Conservation (phyloP, 805 yeast genomes). For the Kuraishia borneana region DNA sequence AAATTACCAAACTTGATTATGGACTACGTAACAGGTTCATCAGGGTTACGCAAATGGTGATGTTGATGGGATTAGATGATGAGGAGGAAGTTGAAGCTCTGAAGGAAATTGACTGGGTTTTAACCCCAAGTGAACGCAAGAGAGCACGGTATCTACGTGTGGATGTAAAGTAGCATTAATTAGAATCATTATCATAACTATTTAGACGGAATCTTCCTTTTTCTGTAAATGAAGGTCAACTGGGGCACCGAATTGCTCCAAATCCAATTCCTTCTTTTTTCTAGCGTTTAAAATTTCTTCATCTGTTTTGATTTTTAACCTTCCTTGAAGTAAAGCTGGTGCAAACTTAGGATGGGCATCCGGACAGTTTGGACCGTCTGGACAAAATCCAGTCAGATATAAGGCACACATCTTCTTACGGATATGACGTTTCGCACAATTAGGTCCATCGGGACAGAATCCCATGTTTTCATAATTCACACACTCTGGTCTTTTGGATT, state of each 20-base stretch:
- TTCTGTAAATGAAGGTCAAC: constrained; percentile 1
- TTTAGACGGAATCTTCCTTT: constrained; percentile 1
- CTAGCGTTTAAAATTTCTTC: constrained; percentile 18
- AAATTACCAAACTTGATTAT: constrained; percentile 64
- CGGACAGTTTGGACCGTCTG: constrained; percentile 72
- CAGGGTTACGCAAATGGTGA: constrained; percentile 73
- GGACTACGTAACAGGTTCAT: constrained; percentile 68
- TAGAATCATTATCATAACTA: not conserved
- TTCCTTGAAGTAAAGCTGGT: constrained; percentile 27
- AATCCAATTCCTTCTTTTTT: constrained; percentile 8
- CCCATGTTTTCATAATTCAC: constrained; percentile 69
- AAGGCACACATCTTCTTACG: constrained; percentile 67
- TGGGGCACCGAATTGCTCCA: constrained; percentile 1
- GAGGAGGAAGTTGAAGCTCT: constrained; percentile 27
- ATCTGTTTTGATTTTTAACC: constrained; percentile 32
- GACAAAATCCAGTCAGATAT: constrained; percentile 87
- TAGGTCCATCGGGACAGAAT: constrained; percentile 87
- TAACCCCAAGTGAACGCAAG: constrained; percentile 66
- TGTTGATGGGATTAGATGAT: constrained; percentile 71
- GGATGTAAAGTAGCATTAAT: constrained; percentile 15
- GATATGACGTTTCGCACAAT: constrained; percentile 72
- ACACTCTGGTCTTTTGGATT: constrained; percentile 80
- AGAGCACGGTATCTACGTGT: constrained; percentile 49
- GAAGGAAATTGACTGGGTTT: constrained; percentile 45
- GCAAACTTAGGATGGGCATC: constrained; percentile 77